Base-by-base conservation (phyloP, 2,329 filamentous ascomycete species). In the Coleophoma eucalyptorum region DNA sequence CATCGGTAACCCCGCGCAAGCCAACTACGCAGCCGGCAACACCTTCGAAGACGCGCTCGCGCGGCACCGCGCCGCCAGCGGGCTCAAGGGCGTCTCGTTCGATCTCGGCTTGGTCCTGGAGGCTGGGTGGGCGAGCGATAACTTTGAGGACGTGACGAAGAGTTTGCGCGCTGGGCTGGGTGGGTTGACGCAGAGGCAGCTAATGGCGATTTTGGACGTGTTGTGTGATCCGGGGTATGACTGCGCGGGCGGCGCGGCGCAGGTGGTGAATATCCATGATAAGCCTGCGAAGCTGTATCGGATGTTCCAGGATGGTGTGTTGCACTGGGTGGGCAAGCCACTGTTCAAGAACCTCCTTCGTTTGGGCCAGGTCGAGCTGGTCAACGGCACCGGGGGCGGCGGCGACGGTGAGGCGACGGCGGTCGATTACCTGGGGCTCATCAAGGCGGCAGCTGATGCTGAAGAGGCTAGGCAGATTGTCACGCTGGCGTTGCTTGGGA, bases 381-480 rank as follows among this genome's bases (percentile, higher is more conserved):
- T 37, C 34, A 37, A 37, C 34, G 34, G 34, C 34, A 37, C 34
- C 34, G 34, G 34, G 34, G 34, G 34, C 34, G 34, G 34, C 34
- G 34, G 34, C 34, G 34, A 37, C 12, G 34, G 34, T 37, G 34
- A 37, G 34, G 34, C 34, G 34, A 37, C 34, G 34, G 34, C 34
- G 34, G 34, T 37, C 34, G 34, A 37, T n/a, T 37, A 37, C 34
- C 34, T 37, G 34, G 34, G 12, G 41, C 33, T 49, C 6, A 45
- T 57, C 15, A 46, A 44, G 6, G 42, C 19, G 41, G 45, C 47
- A 1, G 43, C 20, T 4, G 34, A 42, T 3, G 18, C 41, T 2
- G 44, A 40, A 3, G 53, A 58, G 38, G 55, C 55, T n/a, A 20
- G 31, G 8, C 37, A 38, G 2, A 50, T 55, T 16, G 35, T 60